A percentile compares a stretch with the other conserved stretches of the same genome.
Evolutionary conservation across 768 basidiomycete species (phyloP).

Genomic region (Podaxis sp.): DNA sequence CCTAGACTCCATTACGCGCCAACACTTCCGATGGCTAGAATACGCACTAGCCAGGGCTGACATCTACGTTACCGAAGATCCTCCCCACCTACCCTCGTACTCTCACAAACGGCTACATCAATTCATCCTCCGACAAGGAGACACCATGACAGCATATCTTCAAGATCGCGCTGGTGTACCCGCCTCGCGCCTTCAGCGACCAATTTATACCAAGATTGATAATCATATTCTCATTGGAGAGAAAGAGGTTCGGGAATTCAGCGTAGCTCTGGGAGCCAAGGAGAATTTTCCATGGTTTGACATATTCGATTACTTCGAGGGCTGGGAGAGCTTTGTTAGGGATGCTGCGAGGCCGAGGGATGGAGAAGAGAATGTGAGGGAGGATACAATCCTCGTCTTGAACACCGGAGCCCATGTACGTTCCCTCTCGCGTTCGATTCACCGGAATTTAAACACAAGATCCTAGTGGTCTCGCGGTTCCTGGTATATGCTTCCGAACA

Average conservation of each 20-base stretch:
- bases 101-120: conserved; percentile 6
- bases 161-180: conserved; percentile 15
- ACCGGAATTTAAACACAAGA: neutral
- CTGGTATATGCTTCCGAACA: conserved; percentile 15
- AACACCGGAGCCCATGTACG: conserved; percentile 15
- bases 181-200: conserved; percentile 11
- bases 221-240: conserved; percentile 16
- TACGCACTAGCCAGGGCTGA: conserved; percentile 10
- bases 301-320: conserved; percentile 13
- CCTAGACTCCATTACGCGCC: conserved; percentile 5
- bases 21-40: conserved; percentile 11
- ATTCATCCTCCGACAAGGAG: conserved; percentile 6
- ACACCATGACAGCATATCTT: conserved; percentile 13
- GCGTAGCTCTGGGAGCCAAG: conserved; percentile 10
- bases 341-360: conserved; percentile 1
- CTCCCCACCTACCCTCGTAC: conserved; percentile 7
- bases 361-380: conserved; percentile 11
- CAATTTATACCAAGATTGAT: conserved; percentile 14
- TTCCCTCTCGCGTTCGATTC: neutral
- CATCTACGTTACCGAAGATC: conserved; percentile 11
- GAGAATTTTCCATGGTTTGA: conserved; percentile 10
- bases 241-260: conserved; percentile 12
- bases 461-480: conserved; percentile 15
- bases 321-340: conserved; percentile 15
- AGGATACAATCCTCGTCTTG: conserved; percentile 15